A percentile compares a stretch with the other conserved stretches of the same genome.
Conservation (phyloP, 352 stramenopile species). For the Elongisporangium senticosum region DNA sequence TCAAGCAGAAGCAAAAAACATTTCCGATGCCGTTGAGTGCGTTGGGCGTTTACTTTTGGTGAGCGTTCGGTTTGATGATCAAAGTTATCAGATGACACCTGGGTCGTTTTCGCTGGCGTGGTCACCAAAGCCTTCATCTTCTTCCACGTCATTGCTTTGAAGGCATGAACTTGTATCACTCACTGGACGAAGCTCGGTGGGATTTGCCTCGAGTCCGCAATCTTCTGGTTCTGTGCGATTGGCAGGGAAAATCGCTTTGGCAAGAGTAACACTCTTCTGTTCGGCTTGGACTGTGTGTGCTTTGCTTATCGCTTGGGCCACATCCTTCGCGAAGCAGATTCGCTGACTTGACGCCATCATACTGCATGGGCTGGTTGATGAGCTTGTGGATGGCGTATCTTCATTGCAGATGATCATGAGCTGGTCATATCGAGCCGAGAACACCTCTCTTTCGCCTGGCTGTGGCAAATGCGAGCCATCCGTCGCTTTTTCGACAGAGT, state of each 20-base stretch:
- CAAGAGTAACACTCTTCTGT: conserved; percentile 5
- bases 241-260: conserved; percentile 7
- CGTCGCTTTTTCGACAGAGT: not conserved
- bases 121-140: conserved; percentile 9
- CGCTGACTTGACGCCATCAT: conserved; percentile 7
- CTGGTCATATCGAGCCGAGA: not conserved
- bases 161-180: conserved; percentile 2
- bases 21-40: no score
- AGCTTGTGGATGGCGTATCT: not conserved
- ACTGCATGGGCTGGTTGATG: not conserved
- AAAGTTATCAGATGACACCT: not conserved
- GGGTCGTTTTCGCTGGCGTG: not conserved
- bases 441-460: not conserved
- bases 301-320: conserved; percentile 30
- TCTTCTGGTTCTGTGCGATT: conserved; percentile 26
- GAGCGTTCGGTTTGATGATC: not conserved
- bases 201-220: conserved; percentile 12
- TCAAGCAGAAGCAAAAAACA: not conserved
- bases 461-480: not conserved
- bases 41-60: not conserved
- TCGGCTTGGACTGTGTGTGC: conserved; percentile 19
- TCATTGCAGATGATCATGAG: not conserved
- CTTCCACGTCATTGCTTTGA: conserved; percentile 19
- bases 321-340: conserved; percentile 30
- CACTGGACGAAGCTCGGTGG: conserved; percentile 1